Evolutionary conservation across 1,139 yeast genomes (phyloP), one percentile per base, ranked within the genome.

Genomic region (Candida neerlandica): DNA sequence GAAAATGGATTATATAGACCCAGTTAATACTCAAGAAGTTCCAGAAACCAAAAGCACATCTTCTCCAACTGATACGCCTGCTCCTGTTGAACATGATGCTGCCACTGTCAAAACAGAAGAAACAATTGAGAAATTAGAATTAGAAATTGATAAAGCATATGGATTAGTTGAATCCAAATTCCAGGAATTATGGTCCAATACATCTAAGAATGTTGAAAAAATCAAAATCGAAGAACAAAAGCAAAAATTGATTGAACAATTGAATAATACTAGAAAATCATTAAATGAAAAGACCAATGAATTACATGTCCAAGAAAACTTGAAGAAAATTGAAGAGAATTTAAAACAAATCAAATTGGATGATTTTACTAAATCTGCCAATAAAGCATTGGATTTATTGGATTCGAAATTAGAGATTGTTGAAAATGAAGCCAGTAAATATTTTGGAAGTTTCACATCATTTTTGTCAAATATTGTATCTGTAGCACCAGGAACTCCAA

Each of bases 361-460:
- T 15, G 55, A 55, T 39, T 51, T 69, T 33, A 23, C 45, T 3
- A 45, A 33, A 2, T 79, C 77, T 54, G 88, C 92, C 6, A 83
- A 77, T 57, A 60, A 62, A 46, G 85, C 85, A 45, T 72, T 88
- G 51, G 92, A 87, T 58, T 74, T 77, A 5, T 72, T 88, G 49
- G 96, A 88, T 62, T 73, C 80, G 23, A 87, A 82, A 55, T 71
- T 89, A 46, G 96, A 86, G 57, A 73, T 73, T 49, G 81, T 88
- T 9, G 96, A 86, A 60, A 78, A 77, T 51, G 73, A 74, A 43
- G 90, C 94, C 0, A 81, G 86, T 0, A 74, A 75, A 30, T 84
- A 82, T 55, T 81, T 85, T 12, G 65, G 73, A 41, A 81, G 77
- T 60, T 71, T 87, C 51, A 80, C 91, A 3, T 74, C 82, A 4